Evolutionary conservation across 2,329 filamentous ascomycete genomes (phyloP).

Genomic region (Aspergillus oerlinghausenensis): DNA sequence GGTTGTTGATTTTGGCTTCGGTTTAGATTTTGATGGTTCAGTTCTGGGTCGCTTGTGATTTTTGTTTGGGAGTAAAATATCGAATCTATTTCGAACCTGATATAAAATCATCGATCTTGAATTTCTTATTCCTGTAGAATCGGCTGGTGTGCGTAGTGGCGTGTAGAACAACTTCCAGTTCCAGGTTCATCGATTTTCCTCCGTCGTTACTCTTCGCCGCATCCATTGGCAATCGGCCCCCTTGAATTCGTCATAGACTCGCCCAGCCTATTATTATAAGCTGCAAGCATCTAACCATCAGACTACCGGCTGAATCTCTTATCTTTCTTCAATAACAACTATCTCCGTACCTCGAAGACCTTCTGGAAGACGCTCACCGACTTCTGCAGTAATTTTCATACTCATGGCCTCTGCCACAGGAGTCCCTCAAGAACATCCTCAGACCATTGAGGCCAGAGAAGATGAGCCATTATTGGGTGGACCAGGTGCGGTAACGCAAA

Average conservation of each 20-base stretch:
- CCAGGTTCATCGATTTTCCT: neutral
- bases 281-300: too few species aligned
- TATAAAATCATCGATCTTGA: neutral
- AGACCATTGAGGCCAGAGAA: constrained; percentile 45
- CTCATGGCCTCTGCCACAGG: constrained; percentile 66
- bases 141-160: neutral
- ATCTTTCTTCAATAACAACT: neutral
- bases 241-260: neutral
- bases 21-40: neutral
- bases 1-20: neutral
- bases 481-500: constrained; percentile 69
- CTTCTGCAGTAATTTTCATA: constrained; percentile 5
- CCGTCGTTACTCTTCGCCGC: too few species aligned
- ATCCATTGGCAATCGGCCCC: neutral
- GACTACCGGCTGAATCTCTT: neutral
- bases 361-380: neutral
- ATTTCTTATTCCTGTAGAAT: neutral
- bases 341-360: neutral
- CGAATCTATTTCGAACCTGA: neutral
- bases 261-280: neutral
- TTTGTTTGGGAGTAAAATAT: neutral
- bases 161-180: neutral
- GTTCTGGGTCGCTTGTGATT: neutral
- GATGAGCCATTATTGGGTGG: constrained; percentile 67
- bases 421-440: constrained; percentile 52